Base-by-base conservation (phyloP, 1,284 basidiomycete genomes). In the Apiotrichum akiyoshidainum region DNA sequence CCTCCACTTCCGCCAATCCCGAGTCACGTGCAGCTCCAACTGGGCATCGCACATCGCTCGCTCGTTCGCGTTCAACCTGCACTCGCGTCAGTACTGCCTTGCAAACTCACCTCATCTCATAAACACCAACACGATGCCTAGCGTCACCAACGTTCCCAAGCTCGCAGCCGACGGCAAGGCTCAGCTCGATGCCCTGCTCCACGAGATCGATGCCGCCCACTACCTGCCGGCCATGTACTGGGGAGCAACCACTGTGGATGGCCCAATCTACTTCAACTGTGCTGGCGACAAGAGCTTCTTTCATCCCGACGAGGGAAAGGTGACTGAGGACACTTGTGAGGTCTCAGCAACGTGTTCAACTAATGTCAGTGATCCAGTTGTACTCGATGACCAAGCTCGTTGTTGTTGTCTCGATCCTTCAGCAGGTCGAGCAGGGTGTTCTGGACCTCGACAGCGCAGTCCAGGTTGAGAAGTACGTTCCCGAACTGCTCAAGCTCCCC, bases 371-470 rank as follows among this genome's bases (percentile, higher is more conserved):
- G 16, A 53, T 63, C 35, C 69, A 68, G 68, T 57, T 73, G 13
- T 68, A 61, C 53, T 73, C 71, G 7, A 68, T 67, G 61, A 68
- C 69, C 39, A 76, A 74, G 59, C 60, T 74, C 5, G 64, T 74
- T 31, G 72, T 70, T 2, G 61, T 62, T 16, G 56, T 75, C 21
- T 69, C 72, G 1, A 59, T 57, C 26, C 63, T 71, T 5, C 72
- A 72, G 48, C 64, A 73, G 0, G 63, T 72, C 14, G 74, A 74
- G 37, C 62, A 60, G 19, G 69, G 71, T 10, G 40, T 64, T 13
- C 52, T 71, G 33, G 52, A 59, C 6, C 61, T 75, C n/a, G 69
- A 74, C 52, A 65, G 65, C 56, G 41, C 60, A 5, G 64, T 65
- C 7, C 54, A 63, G 19, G 44, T 76, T 12, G 64, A 61, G 19